These are phyloP conservation scores for Kurtzmaniella quercitrusa DNA, from an alignment of 1,139 yeast species.

Conservation along the genomic window DNA sequence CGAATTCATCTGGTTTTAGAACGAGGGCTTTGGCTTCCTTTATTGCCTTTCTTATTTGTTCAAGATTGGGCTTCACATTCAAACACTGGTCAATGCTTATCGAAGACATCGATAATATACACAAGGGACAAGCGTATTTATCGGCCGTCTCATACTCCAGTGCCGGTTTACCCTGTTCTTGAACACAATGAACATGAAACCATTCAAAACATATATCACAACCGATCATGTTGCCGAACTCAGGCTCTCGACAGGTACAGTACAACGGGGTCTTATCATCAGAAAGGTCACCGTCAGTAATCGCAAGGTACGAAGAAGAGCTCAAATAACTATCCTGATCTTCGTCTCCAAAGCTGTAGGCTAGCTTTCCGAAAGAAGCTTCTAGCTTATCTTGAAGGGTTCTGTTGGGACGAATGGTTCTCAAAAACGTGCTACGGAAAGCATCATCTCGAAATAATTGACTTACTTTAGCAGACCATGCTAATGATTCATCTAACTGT, in stretches of 20 bases:
- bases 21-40: conserved; percentile 30
- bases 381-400: conserved; percentile 25
- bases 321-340: conserved; percentile 29
- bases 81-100: conserved; percentile 14
- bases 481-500: conserved; percentile 23
- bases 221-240: conserved; percentile 71
- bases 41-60: conserved; percentile 14
- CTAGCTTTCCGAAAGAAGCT: conserved; percentile 28
- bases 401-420: conserved; percentile 10
- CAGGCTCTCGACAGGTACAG: conserved; percentile 69
- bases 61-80: conserved; percentile 18
- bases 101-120: conserved; percentile 33
- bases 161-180: conserved; percentile 18
- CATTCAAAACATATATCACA: conserved; percentile 79
- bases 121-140: conserved; percentile 62
- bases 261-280: conserved; percentile 30
- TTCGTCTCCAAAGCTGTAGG: conserved; percentile 33
- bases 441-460: conserved; percentile 1
- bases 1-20: conserved; percentile 39
- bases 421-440: background rate
- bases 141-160: conserved; percentile 29
- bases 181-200: conserved; percentile 72
- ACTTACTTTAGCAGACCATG: conserved; percentile 37
- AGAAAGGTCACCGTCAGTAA: conserved; percentile 12
- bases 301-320: conserved; percentile 24